A percentile compares a stretch with the other conserved stretches of the same genome.
phyloP scores from a whole-genome alignment of 305 asterid genomes.

The Fraxinus latifolia region DNA sequence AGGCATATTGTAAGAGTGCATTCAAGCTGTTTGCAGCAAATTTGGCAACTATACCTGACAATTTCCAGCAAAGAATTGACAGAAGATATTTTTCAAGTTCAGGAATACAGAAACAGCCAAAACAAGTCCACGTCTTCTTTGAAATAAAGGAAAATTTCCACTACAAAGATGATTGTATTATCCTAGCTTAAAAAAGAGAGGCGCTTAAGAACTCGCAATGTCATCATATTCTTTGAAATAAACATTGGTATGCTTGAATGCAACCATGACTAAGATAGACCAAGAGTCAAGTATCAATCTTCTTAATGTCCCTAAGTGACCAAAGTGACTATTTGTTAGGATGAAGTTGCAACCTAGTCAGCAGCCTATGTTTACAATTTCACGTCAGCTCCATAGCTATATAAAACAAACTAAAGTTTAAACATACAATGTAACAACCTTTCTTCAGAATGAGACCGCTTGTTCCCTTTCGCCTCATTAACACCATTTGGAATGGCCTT shows the following conservation, averaged over 20 bases:
- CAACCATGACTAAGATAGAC: background rate
- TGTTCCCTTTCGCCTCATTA: constrained; percentile 16
- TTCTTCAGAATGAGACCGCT: constrained; percentile 21
- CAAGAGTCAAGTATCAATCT: background rate
- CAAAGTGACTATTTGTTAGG: background rate
- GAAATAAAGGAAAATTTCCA: background rate
- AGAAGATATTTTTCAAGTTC: background rate
- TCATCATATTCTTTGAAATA: background rate
- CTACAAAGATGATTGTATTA: background rate
- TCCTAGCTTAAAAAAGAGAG: background rate
- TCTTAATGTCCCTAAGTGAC: background rate
- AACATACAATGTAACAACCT: constrained; percentile 15
- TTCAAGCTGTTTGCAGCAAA: background rate
- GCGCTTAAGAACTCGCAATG: background rate
- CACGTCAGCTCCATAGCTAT: background rate
- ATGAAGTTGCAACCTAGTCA: background rate
- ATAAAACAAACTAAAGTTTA: background rate
- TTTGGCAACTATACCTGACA: background rate
- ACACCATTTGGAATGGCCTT: constrained; percentile 22
- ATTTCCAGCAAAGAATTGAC: background rate
- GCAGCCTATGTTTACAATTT: background rate
- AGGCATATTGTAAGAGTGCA: background rate
- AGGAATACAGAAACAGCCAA: background rate
- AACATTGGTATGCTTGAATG: background rate
- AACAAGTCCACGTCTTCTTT: background rate